Conservation (phyloP, 352 stramenopile genomes). For the Globisporangium orthogonon region DNA sequence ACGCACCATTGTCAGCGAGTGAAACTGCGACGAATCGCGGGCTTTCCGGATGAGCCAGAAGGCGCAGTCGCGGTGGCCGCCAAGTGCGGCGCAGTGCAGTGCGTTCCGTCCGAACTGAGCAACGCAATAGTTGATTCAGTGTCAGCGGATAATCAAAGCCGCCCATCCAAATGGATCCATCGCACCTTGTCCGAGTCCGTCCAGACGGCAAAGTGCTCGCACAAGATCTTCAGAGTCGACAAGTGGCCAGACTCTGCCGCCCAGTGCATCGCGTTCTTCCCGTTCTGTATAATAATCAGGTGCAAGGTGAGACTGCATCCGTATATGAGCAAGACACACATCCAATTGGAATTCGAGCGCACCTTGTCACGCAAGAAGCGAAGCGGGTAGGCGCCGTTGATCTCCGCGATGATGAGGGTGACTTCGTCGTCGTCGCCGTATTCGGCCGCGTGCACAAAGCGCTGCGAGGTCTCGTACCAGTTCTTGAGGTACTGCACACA, state of each 20-base stretch:
- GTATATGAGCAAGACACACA: background rate
- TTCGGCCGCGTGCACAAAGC: slow-evolving; percentile 80
- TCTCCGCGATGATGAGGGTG: slow-evolving; percentile 67
- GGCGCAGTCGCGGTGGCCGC: slow-evolving; percentile 77
- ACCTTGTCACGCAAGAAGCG: slow-evolving; percentile 85
- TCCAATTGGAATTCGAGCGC: background rate
- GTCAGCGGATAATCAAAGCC: background rate
- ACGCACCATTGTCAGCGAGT: slow-evolving; percentile 63
- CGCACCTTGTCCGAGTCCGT: slow-evolving; percentile 74
- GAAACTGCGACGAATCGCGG: slow-evolving; percentile 55
- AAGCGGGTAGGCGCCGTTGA: slow-evolving; percentile 72
- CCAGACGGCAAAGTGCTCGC: slow-evolving; percentile 71
- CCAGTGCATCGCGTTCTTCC: slow-evolving; percentile 87
- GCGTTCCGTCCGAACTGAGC: slow-evolving; percentile 79
- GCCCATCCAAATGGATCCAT: background rate
- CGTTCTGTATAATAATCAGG: slow-evolving; percentile 37
- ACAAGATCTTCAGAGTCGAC: slow-evolving; percentile 71
- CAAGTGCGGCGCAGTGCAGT: slow-evolving; percentile 71
- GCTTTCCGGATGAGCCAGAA: slow-evolving; percentile 78
- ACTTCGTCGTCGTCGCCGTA: slow-evolving; percentile 79
- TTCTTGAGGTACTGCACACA: slow-evolving; percentile 84
- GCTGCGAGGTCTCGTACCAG: slow-evolving; percentile 87
- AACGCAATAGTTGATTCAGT: background rate
- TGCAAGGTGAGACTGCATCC: background rate
- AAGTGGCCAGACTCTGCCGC: slow-evolving; percentile 73